A percentile compares a stretch with the other conserved stretches of the same genome.
These are phyloP conservation scores for Hemisphaericaspora nanyangensis DNA, from an alignment of 805 yeast genomes.

Conservation along the genomic window DNA sequence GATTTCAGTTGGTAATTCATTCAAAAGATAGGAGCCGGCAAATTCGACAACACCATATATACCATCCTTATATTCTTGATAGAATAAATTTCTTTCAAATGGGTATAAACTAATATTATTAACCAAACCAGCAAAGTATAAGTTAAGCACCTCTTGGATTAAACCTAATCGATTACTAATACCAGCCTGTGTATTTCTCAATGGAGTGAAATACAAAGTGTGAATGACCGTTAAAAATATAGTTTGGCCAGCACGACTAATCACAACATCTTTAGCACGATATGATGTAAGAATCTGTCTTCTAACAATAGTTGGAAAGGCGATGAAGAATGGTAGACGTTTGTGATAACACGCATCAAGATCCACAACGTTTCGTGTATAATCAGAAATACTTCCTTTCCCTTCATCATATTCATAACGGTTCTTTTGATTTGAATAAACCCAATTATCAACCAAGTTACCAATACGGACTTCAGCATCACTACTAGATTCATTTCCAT, in stretches of 20 bases:
- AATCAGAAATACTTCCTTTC: not conserved
- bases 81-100: constrained; percentile 66
- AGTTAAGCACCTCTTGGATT: constrained; percentile 66
- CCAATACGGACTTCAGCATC: constrained; percentile 18
- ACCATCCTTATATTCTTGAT: constrained; percentile 72
- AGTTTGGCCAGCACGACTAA: constrained; percentile 64
- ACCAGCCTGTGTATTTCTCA: constrained; percentile 40
- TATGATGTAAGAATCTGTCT: constrained; percentile 33
- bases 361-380: constrained; percentile 23
- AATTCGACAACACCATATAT: constrained; percentile 66
- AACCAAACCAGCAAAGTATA: constrained; percentile 77
- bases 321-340: constrained; percentile 19
- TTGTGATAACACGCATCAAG: constrained; percentile 37
- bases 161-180: constrained; percentile 69
- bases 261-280: constrained; percentile 49
- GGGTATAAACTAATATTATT: constrained; percentile 78
- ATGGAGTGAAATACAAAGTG: constrained; percentile 57
- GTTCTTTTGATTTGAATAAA: constrained; percentile 20
- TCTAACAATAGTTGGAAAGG: constrained; percentile 27
- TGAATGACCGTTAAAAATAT: constrained; percentile 60
- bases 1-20: constrained; percentile 69
- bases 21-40: constrained; percentile 51
- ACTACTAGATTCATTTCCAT: constrained; percentile 21
- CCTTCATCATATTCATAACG: not conserved
- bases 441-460: constrained; percentile 27